Percentiles rank a stretch among this genome's conserved stretches.
Conservation (phyloP, 345 rosid genomes). For the Mangifera indica region DNA sequence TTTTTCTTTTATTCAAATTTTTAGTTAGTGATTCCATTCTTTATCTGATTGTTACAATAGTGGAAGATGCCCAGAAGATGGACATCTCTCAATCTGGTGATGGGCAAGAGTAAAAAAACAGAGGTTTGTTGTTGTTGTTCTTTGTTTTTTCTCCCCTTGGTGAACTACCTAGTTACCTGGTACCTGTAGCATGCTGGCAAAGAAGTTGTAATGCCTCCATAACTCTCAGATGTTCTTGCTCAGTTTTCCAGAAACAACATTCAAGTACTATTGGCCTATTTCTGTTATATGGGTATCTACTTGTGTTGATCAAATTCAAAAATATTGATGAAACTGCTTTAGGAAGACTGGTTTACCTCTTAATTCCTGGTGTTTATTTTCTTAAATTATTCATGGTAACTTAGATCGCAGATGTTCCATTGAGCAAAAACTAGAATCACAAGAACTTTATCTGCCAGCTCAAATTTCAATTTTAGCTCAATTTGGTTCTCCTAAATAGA, state of each 20-base stretch:
- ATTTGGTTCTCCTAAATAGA: neutral
- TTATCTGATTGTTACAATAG: slow-evolving; percentile 7
- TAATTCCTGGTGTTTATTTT: neutral
- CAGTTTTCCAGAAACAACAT: slow-evolving; percentile 6
- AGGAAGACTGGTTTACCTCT: neutral
- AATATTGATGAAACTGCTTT: neutral
- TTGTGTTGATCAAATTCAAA: slow-evolving; percentile 1
- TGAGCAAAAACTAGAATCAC: too few relatives aligned
- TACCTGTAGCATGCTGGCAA: slow-evolving; percentile 12
- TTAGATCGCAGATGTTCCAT: too few relatives aligned
- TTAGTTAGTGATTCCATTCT: neutral
- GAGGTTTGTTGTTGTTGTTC: slow-evolving; percentile 35
- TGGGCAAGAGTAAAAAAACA: slow-evolving; percentile 33
- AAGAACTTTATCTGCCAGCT: too few relatives aligned
- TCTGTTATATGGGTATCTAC: neutral
- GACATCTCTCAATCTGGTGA: slow-evolving; percentile 42
- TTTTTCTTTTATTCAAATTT: neutral
- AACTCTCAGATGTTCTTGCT: slow-evolving; percentile 11
- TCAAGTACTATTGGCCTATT: slow-evolving; percentile 16
- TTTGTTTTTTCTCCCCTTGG: too few relatives aligned
- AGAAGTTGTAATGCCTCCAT: slow-evolving; percentile 1
- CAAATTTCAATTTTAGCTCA: too few relatives aligned
- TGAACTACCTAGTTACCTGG: too few relatives aligned
- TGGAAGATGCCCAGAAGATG: slow-evolving; percentile 48
- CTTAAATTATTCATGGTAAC: neutral